phyloP scores from a whole-genome alignment of 805 yeast species.

The Saccharomyces mikatae region DNA sequence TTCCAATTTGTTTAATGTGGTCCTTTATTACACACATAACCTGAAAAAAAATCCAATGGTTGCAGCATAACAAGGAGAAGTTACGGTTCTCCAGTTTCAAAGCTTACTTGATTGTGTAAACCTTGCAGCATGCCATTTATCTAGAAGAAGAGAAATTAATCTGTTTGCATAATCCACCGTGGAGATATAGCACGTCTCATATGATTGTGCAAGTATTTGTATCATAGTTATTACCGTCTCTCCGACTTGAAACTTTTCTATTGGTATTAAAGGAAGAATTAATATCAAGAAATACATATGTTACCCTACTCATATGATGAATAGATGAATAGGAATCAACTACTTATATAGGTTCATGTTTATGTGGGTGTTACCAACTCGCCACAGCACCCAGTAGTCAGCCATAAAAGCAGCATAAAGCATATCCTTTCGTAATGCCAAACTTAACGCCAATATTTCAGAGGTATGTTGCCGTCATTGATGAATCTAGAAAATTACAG shows the following conservation, averaged over 20 bases:
- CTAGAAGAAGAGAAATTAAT: background rate
- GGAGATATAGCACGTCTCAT: background rate
- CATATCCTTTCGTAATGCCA: constrained; percentile 13
- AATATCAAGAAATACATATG: too few relatives aligned
- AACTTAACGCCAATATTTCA: constrained; percentile 24
- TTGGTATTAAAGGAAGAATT: background rate
- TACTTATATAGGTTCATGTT: background rate
- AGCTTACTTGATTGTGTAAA: background rate
- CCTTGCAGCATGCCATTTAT: background rate
- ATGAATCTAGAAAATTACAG: constrained; percentile 9
- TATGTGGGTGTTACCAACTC: background rate
- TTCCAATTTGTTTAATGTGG: background rate
- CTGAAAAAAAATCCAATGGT: too few relatives aligned
- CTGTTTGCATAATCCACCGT: background rate
- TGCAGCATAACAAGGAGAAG: background rate
- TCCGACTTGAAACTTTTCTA: background rate
- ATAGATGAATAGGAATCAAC: background rate
- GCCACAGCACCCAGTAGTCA: background rate
- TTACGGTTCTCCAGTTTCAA: background rate
- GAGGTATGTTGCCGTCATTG: constrained; percentile 22
- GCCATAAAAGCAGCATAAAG: background rate
- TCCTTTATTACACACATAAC: background rate
- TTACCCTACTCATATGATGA: background rate
- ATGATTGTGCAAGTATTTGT: background rate
- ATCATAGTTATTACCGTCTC: too few relatives aligned